Percentiles rank a stretch among this genome's conserved stretches.
Conservation (phyloP, 2,329 filamentous ascomycete genomes). For the Neofusicoccum parvum region DNA sequence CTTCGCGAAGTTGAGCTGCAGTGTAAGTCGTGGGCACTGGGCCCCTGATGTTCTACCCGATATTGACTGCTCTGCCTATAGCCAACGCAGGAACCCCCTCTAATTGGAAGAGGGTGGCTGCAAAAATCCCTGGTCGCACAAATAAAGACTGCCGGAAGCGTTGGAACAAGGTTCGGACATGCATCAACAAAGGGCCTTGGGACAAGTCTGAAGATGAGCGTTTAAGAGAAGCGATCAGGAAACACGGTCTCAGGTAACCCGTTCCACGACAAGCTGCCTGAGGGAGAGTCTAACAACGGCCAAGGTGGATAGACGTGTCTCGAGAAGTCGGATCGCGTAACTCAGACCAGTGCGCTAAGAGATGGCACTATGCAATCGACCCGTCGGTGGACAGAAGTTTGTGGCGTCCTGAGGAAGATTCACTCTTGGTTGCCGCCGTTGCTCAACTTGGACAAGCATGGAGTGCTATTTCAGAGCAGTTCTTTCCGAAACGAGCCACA, state of each 20-base stretch:
- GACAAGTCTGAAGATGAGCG: conserved; percentile 4
- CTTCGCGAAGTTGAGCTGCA: neutral
- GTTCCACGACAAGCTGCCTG: rapidly evolving
- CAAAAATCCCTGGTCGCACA: conserved; percentile 16
- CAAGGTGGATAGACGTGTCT: conserved; percentile 1
- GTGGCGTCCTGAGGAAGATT: neutral
- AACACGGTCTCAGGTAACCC: neutral
- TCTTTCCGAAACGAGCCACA: neutral
- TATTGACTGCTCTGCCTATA: neutral
- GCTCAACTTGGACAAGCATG: neutral
- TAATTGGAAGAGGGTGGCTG: conserved; percentile 20
- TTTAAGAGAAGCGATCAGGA: neutral
- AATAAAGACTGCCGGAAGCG: conserved; percentile 25
- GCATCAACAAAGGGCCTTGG: conserved; percentile 21
- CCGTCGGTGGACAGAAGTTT: neutral
- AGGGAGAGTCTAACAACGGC: neutral
- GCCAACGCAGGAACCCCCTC: neutral
- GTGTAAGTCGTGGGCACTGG: neutral
- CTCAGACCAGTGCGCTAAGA: conserved; percentile 7
- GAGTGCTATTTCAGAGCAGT: neutral
- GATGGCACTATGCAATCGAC: conserved; percentile 5
- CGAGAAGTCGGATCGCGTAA: neutral
- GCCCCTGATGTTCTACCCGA: no score
- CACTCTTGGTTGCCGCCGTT: neutral
- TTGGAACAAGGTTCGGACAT: conserved; percentile 19